Conservation (phyloP, 306 rosid genomes). For the Vicia villosa region DNA sequence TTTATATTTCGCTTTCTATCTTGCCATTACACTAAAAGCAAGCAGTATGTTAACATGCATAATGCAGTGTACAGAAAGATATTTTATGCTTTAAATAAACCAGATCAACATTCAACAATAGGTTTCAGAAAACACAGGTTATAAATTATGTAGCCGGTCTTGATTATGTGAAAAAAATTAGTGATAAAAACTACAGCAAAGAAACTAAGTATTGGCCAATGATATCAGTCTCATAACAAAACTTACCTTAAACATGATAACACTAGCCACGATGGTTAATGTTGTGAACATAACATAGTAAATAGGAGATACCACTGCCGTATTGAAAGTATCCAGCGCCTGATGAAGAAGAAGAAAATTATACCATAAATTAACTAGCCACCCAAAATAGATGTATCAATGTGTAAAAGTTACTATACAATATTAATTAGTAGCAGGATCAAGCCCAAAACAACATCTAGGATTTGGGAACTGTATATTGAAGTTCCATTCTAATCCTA, state of each 20-base stretch:
- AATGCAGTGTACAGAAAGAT: conserved; percentile 5
- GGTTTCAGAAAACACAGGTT: conserved; percentile 20
- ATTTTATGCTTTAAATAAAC: conserved; percentile 8
- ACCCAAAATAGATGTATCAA: background rate
- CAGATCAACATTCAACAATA: conserved; percentile 8
- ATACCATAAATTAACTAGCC: conserved; percentile 24
- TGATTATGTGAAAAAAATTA: conserved; percentile 6
- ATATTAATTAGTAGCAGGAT: conserved; percentile 6
- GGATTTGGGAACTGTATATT: background rate
- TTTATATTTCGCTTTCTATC: conserved; percentile 9
- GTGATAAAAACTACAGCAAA: background rate
- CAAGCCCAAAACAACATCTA: background rate
- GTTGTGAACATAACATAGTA: conserved; percentile 99
- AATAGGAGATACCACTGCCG: conserved; percentile 99
- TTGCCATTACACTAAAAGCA: background rate
- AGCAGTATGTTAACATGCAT: background rate
- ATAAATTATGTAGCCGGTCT: conserved; percentile 13
- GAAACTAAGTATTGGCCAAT: background rate
- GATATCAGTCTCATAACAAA: conserved; percentile 28
- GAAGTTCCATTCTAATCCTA: conserved; percentile 19
- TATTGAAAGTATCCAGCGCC: conserved; percentile 98
- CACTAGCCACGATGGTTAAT: conserved; percentile 92
- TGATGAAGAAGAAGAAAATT: conserved; percentile 45
- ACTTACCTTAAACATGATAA: conserved; percentile 96
- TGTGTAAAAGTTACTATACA: background rate